Percentiles rank a stretch among this genome's conserved stretches.
Conservation (phyloP, 768 basidiomycete genomes). For the Boletus rex-veris region DNA sequence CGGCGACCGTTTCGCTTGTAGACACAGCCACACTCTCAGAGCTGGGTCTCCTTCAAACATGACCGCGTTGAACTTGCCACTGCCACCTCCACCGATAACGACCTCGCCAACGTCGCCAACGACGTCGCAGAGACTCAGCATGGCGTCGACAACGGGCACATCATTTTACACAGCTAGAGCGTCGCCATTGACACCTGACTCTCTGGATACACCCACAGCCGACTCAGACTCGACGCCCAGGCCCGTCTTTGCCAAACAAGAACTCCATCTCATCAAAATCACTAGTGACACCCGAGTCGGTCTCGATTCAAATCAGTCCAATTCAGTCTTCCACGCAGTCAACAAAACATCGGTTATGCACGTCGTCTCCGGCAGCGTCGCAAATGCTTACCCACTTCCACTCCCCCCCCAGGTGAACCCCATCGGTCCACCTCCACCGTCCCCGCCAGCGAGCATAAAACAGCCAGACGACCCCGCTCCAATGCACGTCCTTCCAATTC, state of each 20-base stretch:
- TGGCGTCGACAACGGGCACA: constrained; percentile 24
- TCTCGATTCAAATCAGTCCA: constrained; percentile 34
- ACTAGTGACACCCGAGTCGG: constrained; percentile 43
- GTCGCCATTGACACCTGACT: constrained; percentile 5
- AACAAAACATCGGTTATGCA: constrained; percentile 34
- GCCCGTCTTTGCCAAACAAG: constrained; percentile 28
- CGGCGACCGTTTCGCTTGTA: too few relatives aligned
- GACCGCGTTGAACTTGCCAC: neutral
- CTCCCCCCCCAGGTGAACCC: neutral
- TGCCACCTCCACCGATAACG: neutral
- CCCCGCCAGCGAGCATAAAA: constrained; percentile 43
- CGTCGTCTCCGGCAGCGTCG: constrained; percentile 23
- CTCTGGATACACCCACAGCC: neutral
- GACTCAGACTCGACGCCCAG: constrained; percentile 29
- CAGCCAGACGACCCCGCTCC: constrained; percentile 14
- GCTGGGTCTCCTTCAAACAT: neutral
- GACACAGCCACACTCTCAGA: neutral
- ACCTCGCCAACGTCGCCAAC: constrained; percentile 2
- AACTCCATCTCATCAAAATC: constrained; percentile 25
- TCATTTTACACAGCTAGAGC: constrained; percentile 29
- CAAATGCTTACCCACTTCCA: neutral
- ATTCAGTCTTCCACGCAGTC: constrained; percentile 30
- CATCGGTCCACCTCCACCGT: constrained; percentile 58
- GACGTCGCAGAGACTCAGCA: constrained; percentile 19
- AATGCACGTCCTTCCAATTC: neutral